These are phyloP conservation scores for Fusarium sp. DNA, from an alignment of 2,329 filamentous ascomycete species.

Conservation along the genomic window DNA sequence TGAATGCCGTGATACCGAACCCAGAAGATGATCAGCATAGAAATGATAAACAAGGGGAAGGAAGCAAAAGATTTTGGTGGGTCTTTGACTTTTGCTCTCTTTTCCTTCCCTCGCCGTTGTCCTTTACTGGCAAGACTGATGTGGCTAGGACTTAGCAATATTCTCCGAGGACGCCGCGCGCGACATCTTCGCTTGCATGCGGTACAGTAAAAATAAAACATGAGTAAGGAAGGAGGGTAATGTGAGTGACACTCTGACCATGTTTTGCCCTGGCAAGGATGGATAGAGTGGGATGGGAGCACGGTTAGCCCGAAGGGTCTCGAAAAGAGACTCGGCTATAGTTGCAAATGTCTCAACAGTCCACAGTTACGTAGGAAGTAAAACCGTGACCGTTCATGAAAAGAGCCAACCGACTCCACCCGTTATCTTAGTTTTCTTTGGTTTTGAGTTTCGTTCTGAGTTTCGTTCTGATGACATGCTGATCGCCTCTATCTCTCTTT, in stretches of 20 bases:
- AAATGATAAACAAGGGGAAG: neutral
- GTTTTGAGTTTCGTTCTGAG: neutral
- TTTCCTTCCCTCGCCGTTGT: neutral
- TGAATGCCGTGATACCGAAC: constrained; percentile 32
- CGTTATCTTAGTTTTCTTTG: neutral
- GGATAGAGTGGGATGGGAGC: neutral
- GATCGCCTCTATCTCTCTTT: neutral
- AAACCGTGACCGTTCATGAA: neutral
- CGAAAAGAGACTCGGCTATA: neutral
- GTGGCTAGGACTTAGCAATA: neutral
- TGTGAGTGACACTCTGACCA: neutral
- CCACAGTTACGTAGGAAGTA: neutral
- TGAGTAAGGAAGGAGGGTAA: neutral
- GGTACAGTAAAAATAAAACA: neutral
- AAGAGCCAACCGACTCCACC: neutral
- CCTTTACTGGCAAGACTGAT: neutral
- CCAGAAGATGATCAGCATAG: constrained; percentile 16
- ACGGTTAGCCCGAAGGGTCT: neutral
- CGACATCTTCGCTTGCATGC: neutral
- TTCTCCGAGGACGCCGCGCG: neutral
- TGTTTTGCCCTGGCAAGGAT: too few relatives aligned
- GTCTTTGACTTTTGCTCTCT: neutral
- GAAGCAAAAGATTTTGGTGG: constrained; percentile 2
- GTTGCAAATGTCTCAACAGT: neutral
- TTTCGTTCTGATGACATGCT: neutral